Percentiles rank a stretch among this genome's conserved stretches.
phyloP scores from a whole-genome alignment of 306 rosid genomes.

The Rosa rugosa region DNA sequence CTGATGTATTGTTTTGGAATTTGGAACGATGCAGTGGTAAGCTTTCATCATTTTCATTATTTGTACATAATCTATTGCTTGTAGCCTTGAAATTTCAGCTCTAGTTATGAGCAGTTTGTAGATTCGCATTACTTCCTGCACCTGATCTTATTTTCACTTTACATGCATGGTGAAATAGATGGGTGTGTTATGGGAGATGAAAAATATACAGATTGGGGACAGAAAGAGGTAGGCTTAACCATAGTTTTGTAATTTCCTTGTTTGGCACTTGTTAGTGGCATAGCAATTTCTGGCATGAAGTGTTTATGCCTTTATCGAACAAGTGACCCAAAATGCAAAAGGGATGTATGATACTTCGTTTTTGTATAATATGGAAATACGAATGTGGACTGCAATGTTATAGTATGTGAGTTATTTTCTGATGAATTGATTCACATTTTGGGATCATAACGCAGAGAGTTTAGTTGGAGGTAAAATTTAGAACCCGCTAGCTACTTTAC shows the following conservation, averaged over 20 bases:
- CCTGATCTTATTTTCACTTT: conserved; percentile 62
- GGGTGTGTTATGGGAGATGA: neutral
- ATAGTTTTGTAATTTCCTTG: neutral
- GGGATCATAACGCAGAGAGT: neutral
- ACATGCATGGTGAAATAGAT: conserved; percentile 36
- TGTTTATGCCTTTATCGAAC: too few relatives aligned
- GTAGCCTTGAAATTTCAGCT: conserved; percentile 26
- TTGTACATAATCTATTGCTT: conserved; percentile 14
- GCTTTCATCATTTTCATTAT: conserved; percentile 17
- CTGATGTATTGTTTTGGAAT: conserved; percentile 67
- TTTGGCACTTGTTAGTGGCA: neutral
- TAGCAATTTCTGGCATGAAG: neutral
- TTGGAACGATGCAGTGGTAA: conserved; percentile 83
- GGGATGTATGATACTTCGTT: neutral
- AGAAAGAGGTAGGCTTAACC: neutral
- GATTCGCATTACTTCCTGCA: conserved; percentile 63
- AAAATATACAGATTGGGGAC: neutral
- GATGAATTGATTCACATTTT: neutral
- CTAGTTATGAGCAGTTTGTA: conserved; percentile 71
- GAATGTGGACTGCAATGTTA: neutral
- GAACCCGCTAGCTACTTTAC: neutral
- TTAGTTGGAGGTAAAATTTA: neutral
- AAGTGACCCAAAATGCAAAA: neutral
- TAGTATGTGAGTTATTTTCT: neutral
- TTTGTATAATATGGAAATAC: neutral